Conservation (phyloP, 306 rosid species). For the Lathyrus sativus region DNA sequence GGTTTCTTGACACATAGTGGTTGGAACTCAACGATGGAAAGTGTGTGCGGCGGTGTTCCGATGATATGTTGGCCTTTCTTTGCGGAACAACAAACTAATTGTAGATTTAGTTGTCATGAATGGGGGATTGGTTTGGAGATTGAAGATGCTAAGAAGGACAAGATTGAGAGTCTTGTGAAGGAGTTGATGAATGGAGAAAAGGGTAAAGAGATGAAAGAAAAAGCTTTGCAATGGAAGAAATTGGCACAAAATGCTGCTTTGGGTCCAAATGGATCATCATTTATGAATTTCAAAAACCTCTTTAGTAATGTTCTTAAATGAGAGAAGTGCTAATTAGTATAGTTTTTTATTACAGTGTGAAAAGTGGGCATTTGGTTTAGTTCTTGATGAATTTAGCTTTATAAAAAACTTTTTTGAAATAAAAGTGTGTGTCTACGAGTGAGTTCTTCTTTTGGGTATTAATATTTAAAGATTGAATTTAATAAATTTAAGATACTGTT, state of each 20-base stretch:
- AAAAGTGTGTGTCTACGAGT: no score
- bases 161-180: constrained; percentile 52
- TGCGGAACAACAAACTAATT: constrained; percentile 73
- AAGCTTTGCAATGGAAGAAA: constrained; percentile 52
- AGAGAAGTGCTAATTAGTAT: no score
- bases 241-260: constrained; percentile 41
- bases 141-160: constrained; percentile 47
- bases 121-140: constrained; percentile 78
- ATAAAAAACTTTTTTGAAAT: no score
- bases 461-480: no score
- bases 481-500: no score
- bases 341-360: no score
- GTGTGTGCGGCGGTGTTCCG: constrained; percentile 58
- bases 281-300: constrained; percentile 14
- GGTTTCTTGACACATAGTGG: constrained; percentile 75
- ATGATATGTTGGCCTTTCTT: constrained; percentile 79
- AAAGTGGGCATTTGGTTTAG: no score
- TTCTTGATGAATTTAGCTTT: no score
- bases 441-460: no score
- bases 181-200: constrained; percentile 59
- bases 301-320: no score
- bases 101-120: constrained; percentile 50
- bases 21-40: constrained; percentile 80
- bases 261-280: constrained; percentile 44
- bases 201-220: constrained; percentile 54